These are phyloP conservation scores for Leccinum disarticulatum DNA, from an alignment of 768 basidiomycete genomes.

Conservation along the genomic window DNA sequence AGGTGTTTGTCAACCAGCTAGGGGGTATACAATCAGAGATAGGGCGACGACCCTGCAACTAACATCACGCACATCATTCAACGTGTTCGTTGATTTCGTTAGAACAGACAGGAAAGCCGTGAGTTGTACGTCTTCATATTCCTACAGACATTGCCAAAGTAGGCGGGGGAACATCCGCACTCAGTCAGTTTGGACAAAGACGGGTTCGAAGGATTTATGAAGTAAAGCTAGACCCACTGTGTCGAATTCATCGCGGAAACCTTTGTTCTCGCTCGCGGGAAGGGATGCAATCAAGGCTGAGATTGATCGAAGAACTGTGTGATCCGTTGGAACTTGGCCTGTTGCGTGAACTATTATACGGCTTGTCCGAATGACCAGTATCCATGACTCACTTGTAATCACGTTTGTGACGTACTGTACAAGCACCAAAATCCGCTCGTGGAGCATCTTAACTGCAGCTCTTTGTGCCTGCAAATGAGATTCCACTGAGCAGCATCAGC, in stretches of 20 bases:
- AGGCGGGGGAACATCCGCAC: background rate
- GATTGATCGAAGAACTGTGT: conserved; percentile 78
- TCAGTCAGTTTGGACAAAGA: background rate
- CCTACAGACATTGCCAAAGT: conserved; percentile 45
- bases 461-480: conserved; percentile 89
- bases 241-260: conserved; percentile 86
- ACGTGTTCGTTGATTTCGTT: conserved; percentile 82
- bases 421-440: conserved; percentile 84
- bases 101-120: conserved; percentile 85
- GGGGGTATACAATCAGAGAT: conserved; percentile 4
- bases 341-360: conserved; percentile 1
- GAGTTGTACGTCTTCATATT: conserved; percentile 94
- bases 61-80: conserved; percentile 78
- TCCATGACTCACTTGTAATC: conserved; percentile 57
- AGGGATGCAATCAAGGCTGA: conserved; percentile 85
- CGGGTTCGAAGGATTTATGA: background rate
- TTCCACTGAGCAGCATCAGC: conserved; percentile 58
- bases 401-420: conserved; percentile 84
- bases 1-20: conserved; percentile 81
- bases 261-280: conserved; percentile 80
- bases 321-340: conserved; percentile 78
- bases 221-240: conserved; percentile 51
- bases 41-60: background rate
- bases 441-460: conserved; percentile 95
- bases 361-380: background rate